Evolutionary conservation across 2,329 filamentous ascomycete species (phyloP).

Genomic region (Samsoniella hepiali): DNA sequence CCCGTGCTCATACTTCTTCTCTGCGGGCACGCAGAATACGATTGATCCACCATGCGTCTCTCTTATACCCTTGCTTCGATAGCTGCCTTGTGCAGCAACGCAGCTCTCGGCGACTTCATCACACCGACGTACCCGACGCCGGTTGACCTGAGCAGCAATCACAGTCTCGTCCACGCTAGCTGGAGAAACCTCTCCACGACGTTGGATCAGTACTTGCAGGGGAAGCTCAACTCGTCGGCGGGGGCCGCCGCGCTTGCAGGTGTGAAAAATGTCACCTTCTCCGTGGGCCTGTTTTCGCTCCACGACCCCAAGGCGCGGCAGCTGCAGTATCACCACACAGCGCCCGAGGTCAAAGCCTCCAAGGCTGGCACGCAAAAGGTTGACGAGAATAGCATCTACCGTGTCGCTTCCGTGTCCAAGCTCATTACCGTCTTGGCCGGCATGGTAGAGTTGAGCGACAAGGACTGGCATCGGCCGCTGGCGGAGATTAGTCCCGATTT

Average conservation of each 20-base stretch:
- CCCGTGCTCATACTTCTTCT: neutral
- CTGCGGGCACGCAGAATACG: neutral
- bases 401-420: conserved; percentile 12
- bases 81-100: neutral
- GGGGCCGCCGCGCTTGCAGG: neutral
- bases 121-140: conserved; percentile 10
- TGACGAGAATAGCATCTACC: conserved; percentile 11
- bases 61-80: neutral
- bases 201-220: neutral
- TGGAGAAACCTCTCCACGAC: conserved; percentile 11
- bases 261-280: conserved; percentile 12
- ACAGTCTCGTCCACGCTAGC: neutral
- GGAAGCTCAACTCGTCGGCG: conserved; percentile 1
- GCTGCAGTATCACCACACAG: conserved; percentile 11
- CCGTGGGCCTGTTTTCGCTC: conserved; percentile 12
- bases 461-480: conserved; percentile 11
- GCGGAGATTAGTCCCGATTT: neutral
- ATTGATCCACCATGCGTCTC: neutral
- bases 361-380: neutral
- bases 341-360: neutral
- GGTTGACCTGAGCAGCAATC: conserved; percentile 9
- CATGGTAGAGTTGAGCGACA: neutral
- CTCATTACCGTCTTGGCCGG: conserved; percentile 7
- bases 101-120: conserved; percentile 1
- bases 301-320: neutral